Evolutionary conservation across 2,329 filamentous ascomycete species (phyloP).

Genomic region (Dothideomycetidae sp.): DNA sequence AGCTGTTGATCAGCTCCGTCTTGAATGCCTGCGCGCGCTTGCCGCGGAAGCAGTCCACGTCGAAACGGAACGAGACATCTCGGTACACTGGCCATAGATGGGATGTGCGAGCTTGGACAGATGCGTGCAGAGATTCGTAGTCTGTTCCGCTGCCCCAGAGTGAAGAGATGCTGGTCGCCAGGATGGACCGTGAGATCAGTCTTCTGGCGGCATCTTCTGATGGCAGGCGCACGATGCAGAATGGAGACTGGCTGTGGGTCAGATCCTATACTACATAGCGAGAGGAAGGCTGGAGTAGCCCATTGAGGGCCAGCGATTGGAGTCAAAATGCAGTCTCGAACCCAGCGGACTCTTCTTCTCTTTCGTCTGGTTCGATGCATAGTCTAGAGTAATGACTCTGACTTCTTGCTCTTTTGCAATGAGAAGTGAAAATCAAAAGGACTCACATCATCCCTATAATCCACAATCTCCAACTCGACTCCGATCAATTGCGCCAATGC

Average conservation of each 20-base stretch:
- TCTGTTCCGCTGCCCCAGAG: constrained; percentile 65
- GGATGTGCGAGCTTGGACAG: constrained; percentile 44
- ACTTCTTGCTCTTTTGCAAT: too few relatives aligned
- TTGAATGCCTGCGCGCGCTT: constrained; percentile 51
- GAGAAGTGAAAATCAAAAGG: too few relatives aligned
- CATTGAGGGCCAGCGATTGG: too few relatives aligned
- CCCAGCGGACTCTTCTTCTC: too few relatives aligned
- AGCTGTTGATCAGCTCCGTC: constrained; percentile 64
- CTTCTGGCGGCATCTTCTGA: constrained; percentile 51
- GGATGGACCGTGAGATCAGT: constrained; percentile 62
- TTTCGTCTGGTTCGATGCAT: too few relatives aligned
- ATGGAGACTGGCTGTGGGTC: constrained; percentile 54
- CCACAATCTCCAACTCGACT: constrained; percentile 56
- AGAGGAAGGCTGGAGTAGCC: too few relatives aligned
- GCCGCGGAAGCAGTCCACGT: constrained; percentile 67
- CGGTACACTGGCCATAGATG: constrained; percentile 55
- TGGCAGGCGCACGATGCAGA: constrained; percentile 58
- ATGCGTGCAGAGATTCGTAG: constrained; percentile 53
- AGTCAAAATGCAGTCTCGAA: too few relatives aligned
- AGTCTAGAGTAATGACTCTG: too few relatives aligned
- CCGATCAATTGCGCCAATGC: constrained; percentile 58
- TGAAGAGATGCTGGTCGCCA: constrained; percentile 73
- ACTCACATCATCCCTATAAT: constrained; percentile 59
- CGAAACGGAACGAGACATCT: constrained; percentile 63
- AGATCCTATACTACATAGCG: too few relatives aligned